Base-by-base conservation (phyloP, 1,139 yeast species). In the Hansenula lynferdii region DNA sequence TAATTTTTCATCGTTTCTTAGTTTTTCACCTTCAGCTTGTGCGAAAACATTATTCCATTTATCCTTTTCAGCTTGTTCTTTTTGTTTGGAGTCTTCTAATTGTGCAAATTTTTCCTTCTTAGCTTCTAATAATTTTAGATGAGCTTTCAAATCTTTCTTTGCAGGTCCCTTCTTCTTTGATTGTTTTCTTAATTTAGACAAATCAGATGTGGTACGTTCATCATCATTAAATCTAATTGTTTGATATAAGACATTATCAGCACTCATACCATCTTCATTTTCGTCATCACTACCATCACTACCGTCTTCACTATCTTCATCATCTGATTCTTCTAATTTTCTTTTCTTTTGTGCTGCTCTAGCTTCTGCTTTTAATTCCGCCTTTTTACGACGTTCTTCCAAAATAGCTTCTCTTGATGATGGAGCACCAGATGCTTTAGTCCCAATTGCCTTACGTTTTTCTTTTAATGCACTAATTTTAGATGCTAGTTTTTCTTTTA, bases 391-490 rank as follows among this genome's bases (percentile, higher is more conserved):
- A 54, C 71, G 71, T 57, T 69, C 89, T 38, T 74, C 84, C 44
- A 84, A 62, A 35, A 84, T 82, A 42, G 83, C 86, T 46, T 83
- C 89, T 57, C 94, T 71, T 4, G 90, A 81, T 43, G 81, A 74
- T 11, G 94, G 92, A 0, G 96, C 94, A 21, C 95, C 96, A 5
- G 74, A 70, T 14, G 72, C 79, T 33, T 77, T 82, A 0, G 92
- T 67, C 1, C 97, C 97, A 1, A 94, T 94, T 0, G 97, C 98
- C 55, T 84, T 90, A 56, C 99, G 78, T 61, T 77, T 85, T 42
- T 83, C 92, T 50, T 80, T 78, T 62, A 92, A 59, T 22, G 63
- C 69, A 43, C 69, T 75, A 48, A 92, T 90, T 59, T 80, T 85
- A 17, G 74, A 74, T 25, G 92, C 81, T 38, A 92, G 71, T 58